These are phyloP conservation scores for Grosmannia huntii DNA, from an alignment of 2,329 filamentous ascomycete genomes.

Conservation along the genomic window DNA sequence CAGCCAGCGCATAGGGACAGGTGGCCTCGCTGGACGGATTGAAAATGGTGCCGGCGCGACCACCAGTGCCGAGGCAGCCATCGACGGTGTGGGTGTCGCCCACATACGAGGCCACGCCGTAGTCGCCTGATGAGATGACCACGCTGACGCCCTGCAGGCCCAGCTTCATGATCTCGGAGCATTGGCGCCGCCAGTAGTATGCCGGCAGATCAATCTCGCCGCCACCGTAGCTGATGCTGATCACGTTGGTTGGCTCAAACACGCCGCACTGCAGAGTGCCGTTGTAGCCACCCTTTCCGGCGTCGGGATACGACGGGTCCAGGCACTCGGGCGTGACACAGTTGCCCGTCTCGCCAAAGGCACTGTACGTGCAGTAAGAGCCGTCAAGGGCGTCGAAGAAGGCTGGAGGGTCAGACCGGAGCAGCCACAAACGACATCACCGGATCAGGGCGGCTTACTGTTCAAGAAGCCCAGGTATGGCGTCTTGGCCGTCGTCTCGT, in stretches of 20 bases:
- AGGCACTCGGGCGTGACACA: constrained; percentile 21
- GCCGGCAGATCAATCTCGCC: constrained; percentile 39
- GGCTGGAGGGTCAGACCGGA: constrained; percentile 7
- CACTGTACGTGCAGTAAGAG: constrained; percentile 34
- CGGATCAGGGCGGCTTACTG: constrained; percentile 5
- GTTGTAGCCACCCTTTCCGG: constrained; percentile 31
- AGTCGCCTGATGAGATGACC: constrained; percentile 35
- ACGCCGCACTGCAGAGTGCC: constrained; percentile 24
- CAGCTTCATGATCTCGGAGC: constrained; percentile 39
- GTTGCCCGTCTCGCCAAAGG: constrained; percentile 34
- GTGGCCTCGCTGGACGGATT: constrained; percentile 12
- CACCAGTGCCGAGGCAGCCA: constrained; percentile 14
- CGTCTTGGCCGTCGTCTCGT: constrained; percentile 8
- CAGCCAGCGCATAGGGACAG: constrained; percentile 37
- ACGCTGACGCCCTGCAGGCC: constrained; percentile 34
- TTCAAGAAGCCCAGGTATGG: constrained; percentile 15
- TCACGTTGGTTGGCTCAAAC: constrained; percentile 39
- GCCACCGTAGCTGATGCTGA: constrained; percentile 43
- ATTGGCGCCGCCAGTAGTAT: constrained; percentile 39
- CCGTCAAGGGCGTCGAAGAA: constrained; percentile 37
- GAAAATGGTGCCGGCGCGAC: constrained; percentile 11
- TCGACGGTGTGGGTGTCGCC: constrained; percentile 16
- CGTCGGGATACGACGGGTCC: constrained; percentile 37
- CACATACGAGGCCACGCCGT: constrained; percentile 25
- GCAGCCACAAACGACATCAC: neutral